These are phyloP conservation scores for Phytophthora vignae DNA, from an alignment of 352 stramenopile genomes.

Conservation along the genomic window DNA sequence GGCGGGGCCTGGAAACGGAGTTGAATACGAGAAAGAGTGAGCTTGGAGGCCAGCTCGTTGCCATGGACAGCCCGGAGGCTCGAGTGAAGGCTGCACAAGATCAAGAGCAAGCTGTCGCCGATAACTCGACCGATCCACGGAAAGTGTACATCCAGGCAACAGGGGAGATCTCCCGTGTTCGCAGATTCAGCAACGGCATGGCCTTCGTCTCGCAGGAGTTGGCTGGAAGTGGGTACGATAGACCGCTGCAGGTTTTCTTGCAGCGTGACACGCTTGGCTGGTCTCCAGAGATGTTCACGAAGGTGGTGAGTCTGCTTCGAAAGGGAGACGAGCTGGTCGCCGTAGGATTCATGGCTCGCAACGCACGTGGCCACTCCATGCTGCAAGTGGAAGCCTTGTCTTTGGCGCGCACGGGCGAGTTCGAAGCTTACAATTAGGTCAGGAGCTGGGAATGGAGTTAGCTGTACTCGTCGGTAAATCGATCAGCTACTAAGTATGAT, in stretches of 20 bases:
- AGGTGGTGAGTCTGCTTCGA: constrained; percentile 44
- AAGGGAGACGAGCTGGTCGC: constrained; percentile 48
- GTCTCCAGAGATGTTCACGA: constrained; percentile 31
- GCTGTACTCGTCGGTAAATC: neutral
- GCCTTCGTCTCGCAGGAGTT: constrained; percentile 53
- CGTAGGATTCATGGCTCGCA: constrained; percentile 50
- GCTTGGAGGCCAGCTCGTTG: constrained; percentile 10
- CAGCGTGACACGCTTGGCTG: constrained; percentile 45
- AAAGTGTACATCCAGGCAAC: constrained; percentile 46
- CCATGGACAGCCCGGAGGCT: constrained; percentile 25
- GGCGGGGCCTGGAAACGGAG: constrained; percentile 24
- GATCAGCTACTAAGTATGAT: neutral
- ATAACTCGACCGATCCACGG: neutral
- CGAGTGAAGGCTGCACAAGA: constrained; percentile 21
- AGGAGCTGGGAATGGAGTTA: too few relatives aligned
- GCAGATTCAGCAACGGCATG: constrained; percentile 58
- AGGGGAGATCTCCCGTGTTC: constrained; percentile 48
- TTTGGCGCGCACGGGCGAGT: constrained; percentile 46
- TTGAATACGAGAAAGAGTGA: constrained; percentile 17
- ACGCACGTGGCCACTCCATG: constrained; percentile 50
- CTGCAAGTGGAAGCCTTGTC: constrained; percentile 45
- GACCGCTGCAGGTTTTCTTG: constrained; percentile 51
- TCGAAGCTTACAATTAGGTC: constrained; percentile 45
- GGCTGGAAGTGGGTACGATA: constrained; percentile 16
- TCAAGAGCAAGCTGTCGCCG: constrained; percentile 24